phyloP scores from a whole-genome alignment of 257 asterid genomes.

The Ballota nigra region DNA sequence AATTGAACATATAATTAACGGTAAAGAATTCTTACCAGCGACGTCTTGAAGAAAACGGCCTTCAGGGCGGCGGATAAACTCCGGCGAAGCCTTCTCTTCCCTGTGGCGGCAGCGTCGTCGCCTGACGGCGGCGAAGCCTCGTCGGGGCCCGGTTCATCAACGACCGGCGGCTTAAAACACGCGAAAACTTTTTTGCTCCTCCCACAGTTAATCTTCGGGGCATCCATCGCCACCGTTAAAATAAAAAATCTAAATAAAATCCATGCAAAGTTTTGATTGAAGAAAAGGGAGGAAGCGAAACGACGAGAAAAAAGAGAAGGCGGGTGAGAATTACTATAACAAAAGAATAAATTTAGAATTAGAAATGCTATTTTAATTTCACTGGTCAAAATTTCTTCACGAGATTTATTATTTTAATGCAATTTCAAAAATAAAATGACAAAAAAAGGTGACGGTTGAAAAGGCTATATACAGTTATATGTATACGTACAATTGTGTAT shows the following conservation, averaged over 20 bases:
- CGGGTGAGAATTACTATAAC: conserved; percentile 6
- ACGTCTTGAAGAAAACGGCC: conserved; percentile 35
- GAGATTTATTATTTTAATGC: neutral
- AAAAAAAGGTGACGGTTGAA: neutral
- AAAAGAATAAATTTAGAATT: neutral
- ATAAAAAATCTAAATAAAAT: neutral
- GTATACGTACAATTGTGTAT: neutral
- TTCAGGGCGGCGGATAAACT: conserved; percentile 36
- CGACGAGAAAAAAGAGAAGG: neutral
- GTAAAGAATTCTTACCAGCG: conserved; percentile 28
- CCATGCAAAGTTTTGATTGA: conserved; percentile 21
- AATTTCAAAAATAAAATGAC: neutral
- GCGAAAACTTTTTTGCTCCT: conserved; percentile 31
- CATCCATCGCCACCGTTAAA: conserved; percentile 19
- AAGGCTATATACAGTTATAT: neutral
- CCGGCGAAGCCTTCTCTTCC: conserved; percentile 27
- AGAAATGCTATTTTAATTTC: neutral
- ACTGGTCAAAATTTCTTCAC: conserved; percentile 1
- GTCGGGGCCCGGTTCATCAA: neutral
- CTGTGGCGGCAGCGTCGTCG: conserved; percentile 1
- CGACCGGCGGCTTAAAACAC: conserved; percentile 30
- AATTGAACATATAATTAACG: neutral
- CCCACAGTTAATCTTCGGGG: conserved; percentile 33
- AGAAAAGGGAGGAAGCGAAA: neutral
- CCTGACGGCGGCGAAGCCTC: neutral